A percentile compares a stretch with the other conserved stretches of the same genome.
phyloP scores from a whole-genome alignment of 2,329 filamentous ascomycete species.

The Verruconis gallopava region DNA sequence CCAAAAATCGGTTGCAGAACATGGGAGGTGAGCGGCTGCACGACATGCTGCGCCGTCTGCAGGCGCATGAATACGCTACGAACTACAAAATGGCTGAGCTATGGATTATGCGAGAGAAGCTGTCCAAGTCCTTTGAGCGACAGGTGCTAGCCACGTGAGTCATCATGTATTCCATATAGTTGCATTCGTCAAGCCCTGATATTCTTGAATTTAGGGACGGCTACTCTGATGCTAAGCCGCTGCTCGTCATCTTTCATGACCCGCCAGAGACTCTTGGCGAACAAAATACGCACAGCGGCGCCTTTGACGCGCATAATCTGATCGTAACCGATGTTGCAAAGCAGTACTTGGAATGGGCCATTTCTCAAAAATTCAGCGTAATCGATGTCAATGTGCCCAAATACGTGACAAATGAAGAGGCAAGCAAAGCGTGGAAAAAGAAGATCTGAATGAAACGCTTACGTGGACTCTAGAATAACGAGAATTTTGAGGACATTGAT shows the following conservation, averaged over 20 bases:
- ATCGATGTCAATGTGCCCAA: slow-evolving; percentile 87
- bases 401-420: slow-evolving; percentile 53
- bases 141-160: slow-evolving; percentile 67
- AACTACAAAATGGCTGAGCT: slow-evolving; percentile 69
- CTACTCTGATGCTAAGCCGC: slow-evolving; percentile 50
- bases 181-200: too few relatives aligned
- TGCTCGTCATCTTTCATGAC: slow-evolving; percentile 83
- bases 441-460: background rate
- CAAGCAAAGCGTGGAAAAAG: slow-evolving; percentile 19
- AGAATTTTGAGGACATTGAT: background rate
- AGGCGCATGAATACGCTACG: slow-evolving; percentile 57
- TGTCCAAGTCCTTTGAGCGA: slow-evolving; percentile 70
- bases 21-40: slow-evolving; percentile 53
- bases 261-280: slow-evolving; percentile 41
- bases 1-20: slow-evolving; percentile 29
- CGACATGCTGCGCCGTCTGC: slow-evolving; percentile 66
- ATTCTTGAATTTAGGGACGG: slow-evolving; percentile 42
- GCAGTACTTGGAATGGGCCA: slow-evolving; percentile 74
- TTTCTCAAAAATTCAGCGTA: slow-evolving; percentile 62
- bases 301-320: slow-evolving; percentile 68
- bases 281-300: slow-evolving; percentile 44
- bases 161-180: too few relatives aligned
- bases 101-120: slow-evolving; percentile 59
- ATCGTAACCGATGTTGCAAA: slow-evolving; percentile 74
- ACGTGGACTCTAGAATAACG: background rate